A percentile compares a stretch with the other conserved stretches of the same genome.
Conservation (phyloP, 2,329 filamentous ascomycete genomes). For the Fusarium torreyae region DNA sequence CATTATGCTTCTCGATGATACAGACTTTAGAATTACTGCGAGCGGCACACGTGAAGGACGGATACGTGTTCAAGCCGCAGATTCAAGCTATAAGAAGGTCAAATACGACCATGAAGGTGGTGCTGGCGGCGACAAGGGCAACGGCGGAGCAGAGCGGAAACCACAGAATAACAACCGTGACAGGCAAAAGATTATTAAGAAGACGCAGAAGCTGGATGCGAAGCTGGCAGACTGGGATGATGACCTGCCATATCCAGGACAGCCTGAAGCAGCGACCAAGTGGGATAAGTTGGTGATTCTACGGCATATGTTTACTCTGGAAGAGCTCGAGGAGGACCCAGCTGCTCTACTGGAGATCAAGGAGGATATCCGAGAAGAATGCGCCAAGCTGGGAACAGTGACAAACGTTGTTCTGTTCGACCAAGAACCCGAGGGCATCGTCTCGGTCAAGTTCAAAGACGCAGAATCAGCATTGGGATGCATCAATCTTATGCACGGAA, state of each 20-base stretch:
- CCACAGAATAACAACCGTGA: conserved; percentile 74
- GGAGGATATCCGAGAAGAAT: conserved; percentile 93
- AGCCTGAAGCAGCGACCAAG: conserved; percentile 62
- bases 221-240: conserved; percentile 97
- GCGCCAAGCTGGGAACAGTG: conserved; percentile 86
- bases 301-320: conserved; percentile 92
- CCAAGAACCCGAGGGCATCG: conserved; percentile 85
- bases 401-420: conserved; percentile 95
- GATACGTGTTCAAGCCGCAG: conserved; percentile 88
- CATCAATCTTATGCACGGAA: conserved; percentile 81
- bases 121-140: conserved; percentile 39
- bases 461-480: conserved; percentile 80
- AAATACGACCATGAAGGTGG: conserved; percentile 70
- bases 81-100: conserved; percentile 92
- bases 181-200: conserved; percentile 90
- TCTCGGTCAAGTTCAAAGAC: conserved; percentile 85
- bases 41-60: conserved; percentile 70
- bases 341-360: conserved; percentile 90
- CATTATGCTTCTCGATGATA: conserved; percentile 84
- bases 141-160: conserved; percentile 55
- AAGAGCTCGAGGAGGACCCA: conserved; percentile 88
- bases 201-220: conserved; percentile 91
- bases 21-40: conserved; percentile 78
- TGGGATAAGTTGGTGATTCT: conserved; percentile 89
- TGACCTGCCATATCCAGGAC: conserved; percentile 75